These are phyloP conservation scores for Simplicillium sp. DNA, from an alignment of 2,329 filamentous ascomycete genomes.

Conservation along the genomic window DNA sequence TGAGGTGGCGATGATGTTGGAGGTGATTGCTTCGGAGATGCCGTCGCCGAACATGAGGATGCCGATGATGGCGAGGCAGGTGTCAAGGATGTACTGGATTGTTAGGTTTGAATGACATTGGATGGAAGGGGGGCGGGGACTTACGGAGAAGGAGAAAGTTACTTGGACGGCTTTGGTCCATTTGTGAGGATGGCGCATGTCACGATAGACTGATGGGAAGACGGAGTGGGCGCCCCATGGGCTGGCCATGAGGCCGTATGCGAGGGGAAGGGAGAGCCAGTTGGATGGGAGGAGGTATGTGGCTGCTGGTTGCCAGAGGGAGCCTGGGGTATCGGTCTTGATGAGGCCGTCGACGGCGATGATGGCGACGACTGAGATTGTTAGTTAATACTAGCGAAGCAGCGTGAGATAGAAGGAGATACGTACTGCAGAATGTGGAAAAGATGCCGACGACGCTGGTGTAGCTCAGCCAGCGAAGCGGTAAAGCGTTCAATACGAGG, in stretches of 20 bases:
- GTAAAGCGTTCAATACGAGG: slow-evolving; percentile 75
- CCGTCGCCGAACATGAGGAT: slow-evolving; percentile 90
- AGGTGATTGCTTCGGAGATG: slow-evolving; percentile 83
- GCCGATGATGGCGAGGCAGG: slow-evolving; percentile 72
- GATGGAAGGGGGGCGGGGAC: slow-evolving; percentile 18
- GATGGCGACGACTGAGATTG: slow-evolving; percentile 51
- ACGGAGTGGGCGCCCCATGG: slow-evolving; percentile 55
- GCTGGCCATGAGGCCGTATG: slow-evolving; percentile 83
- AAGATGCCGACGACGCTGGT: slow-evolving; percentile 91
- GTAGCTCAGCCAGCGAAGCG: slow-evolving; percentile 74
- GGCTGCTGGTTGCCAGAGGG: slow-evolving; percentile 66
- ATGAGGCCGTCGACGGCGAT: slow-evolving; percentile 79
- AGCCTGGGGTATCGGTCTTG: slow-evolving; percentile 72
- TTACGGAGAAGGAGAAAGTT: slow-evolving; percentile 77
- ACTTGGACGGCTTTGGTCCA: slow-evolving; percentile 65
- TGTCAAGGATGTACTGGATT: slow-evolving; percentile 68
- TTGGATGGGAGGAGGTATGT: slow-evolving; percentile 79
- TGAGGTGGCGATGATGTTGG: slow-evolving; percentile 68
- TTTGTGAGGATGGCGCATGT: slow-evolving; percentile 68
- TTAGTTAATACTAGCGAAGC: neutral
- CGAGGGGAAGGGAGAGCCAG: slow-evolving; percentile 79
- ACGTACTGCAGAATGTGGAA: slow-evolving; percentile 78
- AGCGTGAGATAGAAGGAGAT: slow-evolving; percentile 2
- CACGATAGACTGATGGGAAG: slow-evolving; percentile 70
- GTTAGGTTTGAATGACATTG: neutral